These are phyloP conservation scores for Blumeria hordei DNA, from an alignment of 2,329 filamentous ascomycete genomes.

Conservation along the genomic window DNA sequence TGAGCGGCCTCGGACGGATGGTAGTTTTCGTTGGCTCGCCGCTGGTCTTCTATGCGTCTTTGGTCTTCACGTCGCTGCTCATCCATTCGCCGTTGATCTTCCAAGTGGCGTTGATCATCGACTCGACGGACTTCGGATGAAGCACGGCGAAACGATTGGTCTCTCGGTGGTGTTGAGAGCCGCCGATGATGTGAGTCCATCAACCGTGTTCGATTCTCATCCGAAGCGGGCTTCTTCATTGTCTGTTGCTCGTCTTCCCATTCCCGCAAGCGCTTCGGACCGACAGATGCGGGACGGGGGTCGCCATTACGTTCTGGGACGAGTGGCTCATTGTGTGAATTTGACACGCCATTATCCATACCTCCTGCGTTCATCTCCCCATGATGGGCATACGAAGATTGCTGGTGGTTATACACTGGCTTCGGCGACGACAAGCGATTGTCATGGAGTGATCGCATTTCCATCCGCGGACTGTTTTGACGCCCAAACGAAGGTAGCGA, in stretches of 20 bases:
- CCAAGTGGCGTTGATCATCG: constrained; percentile 22
- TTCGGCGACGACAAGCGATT: constrained; percentile 80
- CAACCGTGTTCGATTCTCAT: constrained; percentile 66
- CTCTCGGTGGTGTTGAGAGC: constrained; percentile 46
- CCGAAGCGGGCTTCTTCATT: constrained; percentile 67
- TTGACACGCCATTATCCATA: constrained; percentile 35
- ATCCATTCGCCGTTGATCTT: constrained; percentile 33
- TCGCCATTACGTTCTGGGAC: constrained; percentile 43
- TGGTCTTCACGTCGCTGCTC: constrained; percentile 44
- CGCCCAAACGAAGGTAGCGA: constrained; percentile 46
- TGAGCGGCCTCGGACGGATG: constrained; percentile 86
- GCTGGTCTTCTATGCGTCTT: constrained; percentile 32
- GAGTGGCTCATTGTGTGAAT: constrained; percentile 38
- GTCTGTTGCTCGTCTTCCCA: constrained; percentile 58
- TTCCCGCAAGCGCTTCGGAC: constrained; percentile 65
- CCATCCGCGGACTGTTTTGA: constrained; percentile 56
- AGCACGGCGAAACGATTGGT: constrained; percentile 52
- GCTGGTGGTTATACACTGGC: constrained; percentile 60
- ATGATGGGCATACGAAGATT: constrained; percentile 52
- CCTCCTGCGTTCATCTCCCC: constrained; percentile 21
- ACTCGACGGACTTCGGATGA: constrained; percentile 40
- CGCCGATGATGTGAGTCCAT: constrained; percentile 66
- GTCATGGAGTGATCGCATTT: constrained; percentile 62
- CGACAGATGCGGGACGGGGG: constrained; percentile 47
- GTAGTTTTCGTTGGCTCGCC: constrained; percentile 54